Conservation (phyloP, 2,329 filamentous ascomycete genomes). For the Fonsecaea monophora region DNA sequence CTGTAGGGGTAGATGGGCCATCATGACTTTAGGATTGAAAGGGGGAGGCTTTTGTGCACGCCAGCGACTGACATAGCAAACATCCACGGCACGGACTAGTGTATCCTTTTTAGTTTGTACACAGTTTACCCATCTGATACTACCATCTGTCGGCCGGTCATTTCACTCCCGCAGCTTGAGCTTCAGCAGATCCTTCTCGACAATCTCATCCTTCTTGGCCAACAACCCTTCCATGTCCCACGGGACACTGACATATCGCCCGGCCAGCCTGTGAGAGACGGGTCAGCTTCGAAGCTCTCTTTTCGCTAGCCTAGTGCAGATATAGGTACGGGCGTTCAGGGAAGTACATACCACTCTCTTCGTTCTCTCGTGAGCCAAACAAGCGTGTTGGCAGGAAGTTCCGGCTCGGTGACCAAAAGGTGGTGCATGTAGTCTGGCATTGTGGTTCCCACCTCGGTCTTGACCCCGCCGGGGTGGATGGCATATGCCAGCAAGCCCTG, state of each 20-base stretch:
- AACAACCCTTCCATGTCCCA: conserved; percentile 45
- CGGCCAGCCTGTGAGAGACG: conserved; percentile 38
- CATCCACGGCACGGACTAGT: neutral
- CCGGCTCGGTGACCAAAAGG: conserved; percentile 46
- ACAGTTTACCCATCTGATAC: no score
- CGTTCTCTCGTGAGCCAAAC: conserved; percentile 41
- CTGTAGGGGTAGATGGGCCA: conserved; percentile 2
- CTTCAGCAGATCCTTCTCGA: conserved; percentile 42
- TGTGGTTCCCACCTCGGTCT: conserved; percentile 16
- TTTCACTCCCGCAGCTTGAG: conserved; percentile 23
- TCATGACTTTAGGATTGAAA: neutral
- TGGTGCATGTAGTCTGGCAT: conserved; percentile 33
- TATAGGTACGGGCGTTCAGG: neutral
- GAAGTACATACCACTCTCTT: conserved; percentile 41
- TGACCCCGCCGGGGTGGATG: conserved; percentile 36
- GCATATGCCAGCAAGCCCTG: conserved; percentile 37
- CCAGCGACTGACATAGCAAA: no score
- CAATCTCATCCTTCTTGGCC: conserved; percentile 40
- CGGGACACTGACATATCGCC: conserved; percentile 23
- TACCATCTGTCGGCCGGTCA: no score
- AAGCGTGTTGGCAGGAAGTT: conserved; percentile 53
- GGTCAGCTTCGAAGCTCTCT: neutral
- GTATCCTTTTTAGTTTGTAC: neutral
- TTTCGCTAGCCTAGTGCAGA: neutral
- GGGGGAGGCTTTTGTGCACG: no score